Conservation (phyloP, 2,329 filamentous ascomycete genomes). For the Diaporthe batatas region DNA sequence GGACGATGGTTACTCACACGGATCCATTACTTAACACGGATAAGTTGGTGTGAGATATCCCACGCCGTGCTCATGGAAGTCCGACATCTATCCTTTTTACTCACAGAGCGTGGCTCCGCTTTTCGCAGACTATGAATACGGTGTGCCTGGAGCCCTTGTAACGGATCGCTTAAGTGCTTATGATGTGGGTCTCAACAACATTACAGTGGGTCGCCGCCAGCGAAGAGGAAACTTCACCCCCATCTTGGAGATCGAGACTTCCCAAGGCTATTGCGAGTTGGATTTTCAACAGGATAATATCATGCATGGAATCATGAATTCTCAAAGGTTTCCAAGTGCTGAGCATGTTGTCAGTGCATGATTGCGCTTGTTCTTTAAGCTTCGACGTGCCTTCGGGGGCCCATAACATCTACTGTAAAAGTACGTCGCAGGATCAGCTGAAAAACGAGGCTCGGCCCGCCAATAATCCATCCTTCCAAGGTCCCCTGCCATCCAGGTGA, state of each 20-base stretch:
- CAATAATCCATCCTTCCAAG: neutral
- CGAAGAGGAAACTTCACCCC: neutral
- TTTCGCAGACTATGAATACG: neutral
- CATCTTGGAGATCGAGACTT: neutral
- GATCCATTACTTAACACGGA: neutral
- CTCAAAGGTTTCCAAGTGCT: neutral
- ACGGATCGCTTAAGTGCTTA: conserved; percentile 22
- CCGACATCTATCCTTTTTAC: neutral
- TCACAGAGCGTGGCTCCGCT: neutral
- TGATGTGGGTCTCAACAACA: neutral
- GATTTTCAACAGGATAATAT: neutral
- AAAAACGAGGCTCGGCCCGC: conserved; percentile 5
- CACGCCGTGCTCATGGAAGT: neutral
- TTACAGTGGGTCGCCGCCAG: neutral
- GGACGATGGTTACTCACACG: neutral
- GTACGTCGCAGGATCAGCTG: conserved; percentile 20
- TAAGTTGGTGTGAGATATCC: neutral
- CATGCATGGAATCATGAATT: neutral
- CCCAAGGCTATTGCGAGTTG: no score
- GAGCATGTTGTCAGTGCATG: neutral
- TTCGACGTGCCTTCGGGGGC: neutral
- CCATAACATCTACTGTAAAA: neutral
- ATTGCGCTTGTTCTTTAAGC: neutral
- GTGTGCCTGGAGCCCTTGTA: neutral
- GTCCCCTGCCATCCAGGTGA: neutral